Percentiles rank a stretch among this genome's conserved stretches.
Evolutionary conservation across 768 basidiomycete species (phyloP).

Genomic region (Mycena alexandri): DNA sequence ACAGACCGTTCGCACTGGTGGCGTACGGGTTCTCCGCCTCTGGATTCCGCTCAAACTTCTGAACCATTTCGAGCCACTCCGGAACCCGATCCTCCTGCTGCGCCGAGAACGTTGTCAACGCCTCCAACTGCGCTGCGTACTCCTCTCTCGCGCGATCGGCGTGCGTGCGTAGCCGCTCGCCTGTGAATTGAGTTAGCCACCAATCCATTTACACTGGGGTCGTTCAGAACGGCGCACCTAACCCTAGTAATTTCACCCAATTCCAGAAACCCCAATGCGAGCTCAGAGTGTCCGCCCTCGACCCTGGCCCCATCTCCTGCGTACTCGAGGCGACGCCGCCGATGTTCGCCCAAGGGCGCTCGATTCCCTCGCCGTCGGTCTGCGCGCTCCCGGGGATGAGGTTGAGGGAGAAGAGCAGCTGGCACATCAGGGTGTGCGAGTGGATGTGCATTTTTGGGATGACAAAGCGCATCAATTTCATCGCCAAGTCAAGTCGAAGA

Average conservation of each 20-base stretch:
- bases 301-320: constrained; percentile 53
- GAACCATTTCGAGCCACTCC: background rate
- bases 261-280: constrained; percentile 45
- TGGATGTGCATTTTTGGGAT: constrained; percentile 49
- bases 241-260: constrained; percentile 41
- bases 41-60: background rate
- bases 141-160: background rate
- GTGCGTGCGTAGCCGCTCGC: background rate
- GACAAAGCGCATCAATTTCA: constrained; percentile 34
- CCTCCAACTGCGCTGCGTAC: background rate
- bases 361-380: constrained; percentile 52
- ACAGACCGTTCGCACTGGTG: background rate
- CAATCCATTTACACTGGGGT: no score
- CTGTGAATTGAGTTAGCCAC: background rate
- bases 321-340: constrained; percentile 47
- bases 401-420: constrained; percentile 41
- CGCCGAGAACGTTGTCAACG: background rate
- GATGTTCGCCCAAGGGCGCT: constrained; percentile 47
- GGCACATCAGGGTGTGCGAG: constrained; percentile 42
- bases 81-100: constrained; percentile 1
- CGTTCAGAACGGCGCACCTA: constrained; percentile 36
- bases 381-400: constrained; percentile 41
- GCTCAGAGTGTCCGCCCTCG: constrained; percentile 42
- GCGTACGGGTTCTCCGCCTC: constrained; percentile 1
- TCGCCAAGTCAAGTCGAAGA: constrained; percentile 23